Conservation (phyloP, 2,329 filamentous ascomycete genomes). For the Alternaria sp. region DNA sequence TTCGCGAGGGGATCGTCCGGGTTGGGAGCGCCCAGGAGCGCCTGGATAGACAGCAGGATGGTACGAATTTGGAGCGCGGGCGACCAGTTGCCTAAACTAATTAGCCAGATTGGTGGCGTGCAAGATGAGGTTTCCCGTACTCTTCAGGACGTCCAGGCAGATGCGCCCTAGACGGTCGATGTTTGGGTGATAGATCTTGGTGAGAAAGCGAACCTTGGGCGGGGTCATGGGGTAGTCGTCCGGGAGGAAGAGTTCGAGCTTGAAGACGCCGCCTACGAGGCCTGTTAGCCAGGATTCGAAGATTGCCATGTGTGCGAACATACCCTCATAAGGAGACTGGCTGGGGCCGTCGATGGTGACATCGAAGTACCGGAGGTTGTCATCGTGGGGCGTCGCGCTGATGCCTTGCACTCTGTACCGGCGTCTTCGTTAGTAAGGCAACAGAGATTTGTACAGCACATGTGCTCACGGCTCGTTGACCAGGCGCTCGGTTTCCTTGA, state of each 20-base stretch:
- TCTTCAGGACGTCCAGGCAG: constrained; percentile 96
- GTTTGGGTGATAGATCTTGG: constrained; percentile 99
- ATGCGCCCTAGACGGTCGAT: constrained; percentile 98
- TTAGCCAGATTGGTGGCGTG: constrained; percentile 4
- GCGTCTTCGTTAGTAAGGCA: constrained; percentile 14
- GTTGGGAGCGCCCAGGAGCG: constrained; percentile 92
- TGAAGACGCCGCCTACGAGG: constrained; percentile 79
- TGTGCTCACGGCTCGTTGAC: constrained; percentile 88
- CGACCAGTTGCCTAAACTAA: constrained; percentile 87
- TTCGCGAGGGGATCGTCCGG: constrained; percentile 98
- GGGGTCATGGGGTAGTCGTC: constrained; percentile 99
- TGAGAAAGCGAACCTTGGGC: constrained; percentile 97
- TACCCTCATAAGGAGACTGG: constrained; percentile 94
- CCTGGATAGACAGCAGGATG: constrained; percentile 98
- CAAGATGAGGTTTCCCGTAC: constrained; percentile 58
- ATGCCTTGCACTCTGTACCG: constrained; percentile 85
- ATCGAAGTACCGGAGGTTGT: constrained; percentile 98
- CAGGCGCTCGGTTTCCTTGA: constrained; percentile 97
- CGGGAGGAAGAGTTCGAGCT: constrained; percentile 95
- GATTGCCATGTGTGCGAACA: constrained; percentile 30
- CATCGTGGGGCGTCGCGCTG: constrained; percentile 92
- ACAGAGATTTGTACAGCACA: background rate
- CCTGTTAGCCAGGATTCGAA: constrained; percentile 18
- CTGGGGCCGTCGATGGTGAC: constrained; percentile 93
- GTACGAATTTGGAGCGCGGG: constrained; percentile 97